Evolutionary conservation across 306 rosid species (phyloP).

Genomic region (Gynostemma pentaphyllum): DNA sequence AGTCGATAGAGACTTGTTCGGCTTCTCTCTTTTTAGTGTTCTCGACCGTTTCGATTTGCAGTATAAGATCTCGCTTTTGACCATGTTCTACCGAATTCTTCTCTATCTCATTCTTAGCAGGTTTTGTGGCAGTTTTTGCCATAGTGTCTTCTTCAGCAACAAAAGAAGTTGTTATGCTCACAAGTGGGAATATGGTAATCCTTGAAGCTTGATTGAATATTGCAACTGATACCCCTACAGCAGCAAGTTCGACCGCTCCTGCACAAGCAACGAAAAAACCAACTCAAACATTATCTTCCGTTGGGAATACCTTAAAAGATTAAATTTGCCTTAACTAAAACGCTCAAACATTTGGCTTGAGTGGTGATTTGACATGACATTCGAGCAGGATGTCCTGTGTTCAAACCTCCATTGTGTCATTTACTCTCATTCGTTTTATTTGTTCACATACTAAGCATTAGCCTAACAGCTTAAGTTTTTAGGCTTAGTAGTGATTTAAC

Average conservation of each 20-base stretch:
- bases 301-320: too few species aligned
- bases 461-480: too few species aligned
- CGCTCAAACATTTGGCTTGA: too few species aligned
- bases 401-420: too few species aligned
- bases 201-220: slow-evolving; percentile 90
- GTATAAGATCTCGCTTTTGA: slow-evolving; percentile 1
- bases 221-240: slow-evolving; percentile 89
- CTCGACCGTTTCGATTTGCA: slow-evolving; percentile 8
- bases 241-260: slow-evolving; percentile 95
- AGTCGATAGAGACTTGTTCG: not conserved
- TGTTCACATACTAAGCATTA: too few species aligned
- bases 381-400: too few species aligned
- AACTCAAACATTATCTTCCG: not conserved
- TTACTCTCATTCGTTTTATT: too few species aligned
- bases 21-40: slow-evolving; percentile 38
- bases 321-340: too few species aligned
- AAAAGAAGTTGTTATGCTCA: slow-evolving; percentile 89
- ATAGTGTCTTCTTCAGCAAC: slow-evolving; percentile 92
- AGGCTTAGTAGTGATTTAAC: too few species aligned
- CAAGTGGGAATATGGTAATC: slow-evolving; percentile 84
- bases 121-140: slow-evolving; percentile 17
- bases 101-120: slow-evolving; percentile 22
- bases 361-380: too few species aligned
- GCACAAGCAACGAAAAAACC: not conserved
- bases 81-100: not conserved